Evolutionary conservation across 306 rosid species (phyloP), one percentile per base, ranked within the genome.

Genomic region (Prunus campanulata): DNA sequence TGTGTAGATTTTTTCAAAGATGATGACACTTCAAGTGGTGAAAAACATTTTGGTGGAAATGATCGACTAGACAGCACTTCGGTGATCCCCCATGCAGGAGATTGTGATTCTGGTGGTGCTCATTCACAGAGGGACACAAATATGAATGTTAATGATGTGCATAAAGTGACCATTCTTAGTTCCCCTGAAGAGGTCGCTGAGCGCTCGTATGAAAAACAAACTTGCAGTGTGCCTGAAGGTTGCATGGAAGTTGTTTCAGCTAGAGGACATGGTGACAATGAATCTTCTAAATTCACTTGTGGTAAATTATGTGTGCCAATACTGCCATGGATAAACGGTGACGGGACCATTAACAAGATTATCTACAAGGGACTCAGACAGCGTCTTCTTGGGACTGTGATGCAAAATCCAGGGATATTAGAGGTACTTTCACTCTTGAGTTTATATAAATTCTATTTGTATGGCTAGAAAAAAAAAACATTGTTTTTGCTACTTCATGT

Each of bases 381-480:
- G 19, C 90, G 85, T 76, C 82, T 90, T 77, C 88, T 90, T 81
- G 97, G 97, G 81, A 85, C 85, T 79, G 97, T 91, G 83, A 89
- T 91, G 97, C 98, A 90, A 83, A 91, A 84, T 83, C 98, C 97
- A 5, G 98, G 98, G 80, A 94, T 91, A 61, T 81, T 89, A 77
- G 95, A 90, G 97, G 97, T 59, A 59, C 32, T 59, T 22, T 13
- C 64, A 10, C 8, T 11, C 3, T 24, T 24, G 27, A 9, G 11
- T 19, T 20, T n/a, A 55, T 55, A 8, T 16, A 55, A 55, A 55
- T 20, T 2, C 27, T 55, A 25, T 59, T 59, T 12, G 44, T 39
- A 59, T 11, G 12, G 64, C 64, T 3, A 4, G 10, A 20, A 56
- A 57, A 20, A 20, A 20, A 20, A 25, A 22, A 20, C 22, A 11